phyloP scores from a whole-genome alignment of 768 basidiomycete species.

The Grammothele lineata region DNA sequence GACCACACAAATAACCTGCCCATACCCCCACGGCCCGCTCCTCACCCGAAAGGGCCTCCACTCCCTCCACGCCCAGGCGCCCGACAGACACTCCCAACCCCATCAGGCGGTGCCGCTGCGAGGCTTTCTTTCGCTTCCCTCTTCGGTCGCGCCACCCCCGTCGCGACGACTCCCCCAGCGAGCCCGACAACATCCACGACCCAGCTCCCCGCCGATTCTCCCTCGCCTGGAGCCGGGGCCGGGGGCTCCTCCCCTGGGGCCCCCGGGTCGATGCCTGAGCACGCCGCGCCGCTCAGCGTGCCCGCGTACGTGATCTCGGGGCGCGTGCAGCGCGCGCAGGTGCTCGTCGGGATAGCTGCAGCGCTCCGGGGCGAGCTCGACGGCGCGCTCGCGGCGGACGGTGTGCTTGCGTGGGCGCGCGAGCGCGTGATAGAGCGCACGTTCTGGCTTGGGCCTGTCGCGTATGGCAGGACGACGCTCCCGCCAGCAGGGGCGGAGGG shows the following conservation, averaged over 20 bases:
- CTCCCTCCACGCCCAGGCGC: slow-evolving; percentile 34
- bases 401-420: slow-evolving; percentile 51
- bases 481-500: not conserved
- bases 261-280: slow-evolving; percentile 32
- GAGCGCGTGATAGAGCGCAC: slow-evolving; percentile 58
- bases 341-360: slow-evolving; percentile 50
- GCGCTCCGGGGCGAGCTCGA: slow-evolving; percentile 55
- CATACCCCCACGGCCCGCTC: slow-evolving; percentile 31
- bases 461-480: slow-evolving; percentile 25
- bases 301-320: slow-evolving; percentile 55
- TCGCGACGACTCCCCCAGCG: slow-evolving; percentile 27
- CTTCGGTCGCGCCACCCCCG: slow-evolving; percentile 47
- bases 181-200: slow-evolving; percentile 16
- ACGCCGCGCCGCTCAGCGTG: slow-evolving; percentile 41
- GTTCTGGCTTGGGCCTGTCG: slow-evolving; percentile 53
- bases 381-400: slow-evolving; percentile 35
- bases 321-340: slow-evolving; percentile 46
- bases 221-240: not conserved
- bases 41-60: slow-evolving; percentile 41
- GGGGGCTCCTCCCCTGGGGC: slow-evolving; percentile 19
- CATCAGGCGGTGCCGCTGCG: not conserved
- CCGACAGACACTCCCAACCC: slow-evolving; percentile 4
- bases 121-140: slow-evolving; percentile 73
- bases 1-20: slow-evolving; percentile 23
- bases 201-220: slow-evolving; percentile 7